Evolutionary conservation across 257 asterid genomes (phyloP).

Genomic region (Solanum neorickii): DNA sequence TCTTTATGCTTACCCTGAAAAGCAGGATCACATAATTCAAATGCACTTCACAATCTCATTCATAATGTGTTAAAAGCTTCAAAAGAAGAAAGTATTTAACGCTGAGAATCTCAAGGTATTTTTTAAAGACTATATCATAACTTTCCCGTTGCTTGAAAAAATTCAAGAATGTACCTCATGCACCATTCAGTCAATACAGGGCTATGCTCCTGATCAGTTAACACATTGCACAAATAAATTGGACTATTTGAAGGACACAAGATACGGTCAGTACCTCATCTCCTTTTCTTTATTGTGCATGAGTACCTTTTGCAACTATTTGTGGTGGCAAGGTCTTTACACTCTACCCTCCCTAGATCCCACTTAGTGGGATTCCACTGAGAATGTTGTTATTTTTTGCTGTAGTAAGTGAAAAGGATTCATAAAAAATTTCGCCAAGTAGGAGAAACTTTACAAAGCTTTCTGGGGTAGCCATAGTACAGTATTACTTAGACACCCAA

Average conservation of each 20-base stretch:
- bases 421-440: too few species aligned
- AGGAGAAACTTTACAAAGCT: background rate
- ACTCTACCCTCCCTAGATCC: too few species aligned
- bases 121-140: background rate
- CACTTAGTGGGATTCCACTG: too few species aligned
- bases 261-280: background rate
- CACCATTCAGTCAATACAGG: background rate
- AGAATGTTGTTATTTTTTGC: too few species aligned
- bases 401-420: too few species aligned
- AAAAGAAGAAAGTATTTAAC: background rate
- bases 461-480: background rate
- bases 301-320: background rate
- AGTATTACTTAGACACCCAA: too few species aligned
- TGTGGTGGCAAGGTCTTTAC: background rate
- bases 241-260: background rate
- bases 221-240: background rate
- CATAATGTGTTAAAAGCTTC: background rate
- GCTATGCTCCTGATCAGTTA: background rate
- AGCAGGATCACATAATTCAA: slow-evolving; percentile 1
- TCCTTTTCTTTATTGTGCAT: background rate
- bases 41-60: background rate
- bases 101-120: background rate
- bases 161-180: background rate
- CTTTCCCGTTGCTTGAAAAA: background rate
- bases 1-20: slow-evolving; percentile 13